Base-by-base conservation (phyloP, 169 alveolate species). In the Theileria equi region DNA sequence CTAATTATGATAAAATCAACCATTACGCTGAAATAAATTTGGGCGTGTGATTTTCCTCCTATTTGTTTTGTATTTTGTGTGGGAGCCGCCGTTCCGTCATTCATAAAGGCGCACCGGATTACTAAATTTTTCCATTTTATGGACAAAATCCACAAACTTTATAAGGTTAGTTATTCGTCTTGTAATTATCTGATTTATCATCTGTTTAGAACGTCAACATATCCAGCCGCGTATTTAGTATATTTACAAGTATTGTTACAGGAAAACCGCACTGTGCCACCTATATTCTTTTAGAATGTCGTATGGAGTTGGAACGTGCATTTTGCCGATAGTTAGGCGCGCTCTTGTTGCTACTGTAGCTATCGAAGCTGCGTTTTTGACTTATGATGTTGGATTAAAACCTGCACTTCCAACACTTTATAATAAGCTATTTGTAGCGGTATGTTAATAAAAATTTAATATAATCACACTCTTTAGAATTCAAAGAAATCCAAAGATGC, bases 321-420 rank as follows among this genome's bases (percentile, higher is more conserved):
- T 77, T 57, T 59, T 66, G 66, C 86, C 86, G 7, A 67, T 77
- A 26, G 65, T 67, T 8, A 67, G 86, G 81, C 66, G 86, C 6
- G 69, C 43, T 7, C 41, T 77, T 32, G 8, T 36, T 8, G 69
- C 59, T 6, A 25, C 81, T n/a, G 4, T 67, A 38, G 11, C 62
- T 5, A 8, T 67, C 13, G 76, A 49, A 23, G 44, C 40, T 31
- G 31, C 44, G 16, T 77, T 50, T 69, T 35, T 77, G 17, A 44
- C 66, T 43, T 77, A 77, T 63, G 86, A 77, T 34, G 43, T 55
- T 35, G 68, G 38, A 21, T 47, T 77, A 8, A 76, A 40, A 44
- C 86, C 86, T 21, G 40, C 29, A 38, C 43, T 38, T 11, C 38
- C 58, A 44, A 29, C 63, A 26, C 21, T 77, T 17, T 50, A 57